Conservation (phyloP, 176 grass and related monocot species). For the Raddia guianensis region DNA sequence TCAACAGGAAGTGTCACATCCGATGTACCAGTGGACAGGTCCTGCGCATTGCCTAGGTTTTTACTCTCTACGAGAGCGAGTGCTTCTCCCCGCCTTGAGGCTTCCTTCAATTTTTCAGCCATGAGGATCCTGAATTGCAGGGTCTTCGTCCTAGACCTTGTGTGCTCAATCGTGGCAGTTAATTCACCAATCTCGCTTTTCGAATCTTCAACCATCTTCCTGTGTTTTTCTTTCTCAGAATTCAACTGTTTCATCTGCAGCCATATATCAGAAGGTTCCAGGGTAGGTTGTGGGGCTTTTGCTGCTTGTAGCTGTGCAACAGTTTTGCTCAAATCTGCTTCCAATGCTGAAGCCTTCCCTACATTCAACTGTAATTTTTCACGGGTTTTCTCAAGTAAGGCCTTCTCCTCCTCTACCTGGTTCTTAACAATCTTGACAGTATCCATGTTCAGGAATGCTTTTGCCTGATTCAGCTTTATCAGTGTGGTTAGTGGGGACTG, state of each 20-base stretch:
- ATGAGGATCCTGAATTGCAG: slow-evolving; percentile 71
- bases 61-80: slow-evolving; percentile 57
- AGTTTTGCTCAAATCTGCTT: slow-evolving; percentile 60
- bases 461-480: slow-evolving; percentile 88
- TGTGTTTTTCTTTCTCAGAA: slow-evolving; percentile 64
- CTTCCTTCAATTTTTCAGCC: slow-evolving; percentile 81
- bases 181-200: slow-evolving; percentile 58
- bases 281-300: slow-evolving; percentile 42
- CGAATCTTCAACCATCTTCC: slow-evolving; percentile 53
- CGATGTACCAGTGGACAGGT: neutral
- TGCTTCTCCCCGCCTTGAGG: slow-evolving; percentile 61
- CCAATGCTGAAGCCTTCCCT: slow-evolving; percentile 48
- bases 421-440: slow-evolving; percentile 59
- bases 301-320: slow-evolving; percentile 41
- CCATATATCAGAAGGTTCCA: slow-evolving; percentile 66
- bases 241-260: slow-evolving; percentile 62
- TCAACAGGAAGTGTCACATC: slow-evolving; percentile 47
- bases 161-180: slow-evolving; percentile 71
- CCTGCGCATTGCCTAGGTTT: slow-evolving; percentile 32
- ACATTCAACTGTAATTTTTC: slow-evolving; percentile 61
- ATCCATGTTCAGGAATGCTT: slow-evolving; percentile 70
- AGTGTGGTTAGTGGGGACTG: slow-evolving; percentile 63
- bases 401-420: slow-evolving; percentile 75
- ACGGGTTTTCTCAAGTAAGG: slow-evolving; percentile 66
- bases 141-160: slow-evolving; percentile 72